Evolutionary conservation across 2,329 filamentous ascomycete species (phyloP).

Genomic region (Lachnellula arida): DNA sequence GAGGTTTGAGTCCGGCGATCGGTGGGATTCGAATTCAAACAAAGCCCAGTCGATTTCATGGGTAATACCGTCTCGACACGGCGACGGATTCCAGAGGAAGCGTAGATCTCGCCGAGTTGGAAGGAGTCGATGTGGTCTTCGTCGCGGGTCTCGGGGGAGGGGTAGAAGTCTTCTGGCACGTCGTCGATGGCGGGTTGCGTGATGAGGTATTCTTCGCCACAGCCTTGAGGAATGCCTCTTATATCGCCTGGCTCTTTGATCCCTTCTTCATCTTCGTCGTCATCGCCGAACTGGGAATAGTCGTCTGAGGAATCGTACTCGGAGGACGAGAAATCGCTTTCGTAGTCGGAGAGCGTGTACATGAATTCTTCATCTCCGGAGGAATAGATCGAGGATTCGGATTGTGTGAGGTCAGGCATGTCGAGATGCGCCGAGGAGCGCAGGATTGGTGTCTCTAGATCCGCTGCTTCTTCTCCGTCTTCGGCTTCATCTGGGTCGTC

Average conservation of each 20-base stretch:
- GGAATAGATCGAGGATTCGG: conserved; percentile 26
- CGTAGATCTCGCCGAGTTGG: conserved; percentile 77
- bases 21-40: conserved; percentile 70
- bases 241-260: conserved; percentile 63
- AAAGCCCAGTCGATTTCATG: conserved; percentile 97
- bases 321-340: conserved; percentile 43
- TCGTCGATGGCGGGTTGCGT: conserved; percentile 92
- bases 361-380: conserved; percentile 47
- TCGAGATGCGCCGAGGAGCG: conserved; percentile 26
- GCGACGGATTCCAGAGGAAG: conserved; percentile 82
- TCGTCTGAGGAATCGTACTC: conserved; percentile 34
- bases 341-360: conserved; percentile 58
- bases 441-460: conserved; percentile 26
- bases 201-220: conserved; percentile 72
- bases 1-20: conserved; percentile 67
- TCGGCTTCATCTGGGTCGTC: conserved; percentile 58
- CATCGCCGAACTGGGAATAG: conserved; percentile 35
- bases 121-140: conserved; percentile 80
- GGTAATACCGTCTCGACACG: conserved; percentile 65
- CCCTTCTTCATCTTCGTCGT: conserved; percentile 45
- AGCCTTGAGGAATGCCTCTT: conserved; percentile 68
- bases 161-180: conserved; percentile 79
- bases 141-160: conserved; percentile 61
- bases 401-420: conserved; percentile 35
- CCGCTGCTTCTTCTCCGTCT: conserved; percentile 36